These are phyloP conservation scores for Nakazawaea siamensis DNA, from an alignment of 805 yeast species.

Conservation along the genomic window DNA sequence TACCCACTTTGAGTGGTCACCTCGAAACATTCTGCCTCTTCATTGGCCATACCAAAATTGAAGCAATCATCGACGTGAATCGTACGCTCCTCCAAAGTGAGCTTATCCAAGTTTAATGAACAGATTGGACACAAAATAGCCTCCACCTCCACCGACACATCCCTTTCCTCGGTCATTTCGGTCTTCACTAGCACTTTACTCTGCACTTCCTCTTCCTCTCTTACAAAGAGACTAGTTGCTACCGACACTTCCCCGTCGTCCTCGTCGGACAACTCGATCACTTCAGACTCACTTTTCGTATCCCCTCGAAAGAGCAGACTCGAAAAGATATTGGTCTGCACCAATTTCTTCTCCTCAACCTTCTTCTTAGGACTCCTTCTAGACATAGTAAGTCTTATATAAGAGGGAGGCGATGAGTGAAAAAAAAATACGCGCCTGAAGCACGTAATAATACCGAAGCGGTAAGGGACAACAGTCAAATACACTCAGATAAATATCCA, in stretches of 20 bases:
- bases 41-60: conserved; percentile 12
- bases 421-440: no score
- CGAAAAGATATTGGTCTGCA: conserved; percentile 1
- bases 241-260: conserved; percentile 7
- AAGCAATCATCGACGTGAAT: conserved; percentile 52
- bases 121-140: conserved; percentile 46
- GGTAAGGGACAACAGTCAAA: neutral
- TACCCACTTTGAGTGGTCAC: conserved; percentile 15
- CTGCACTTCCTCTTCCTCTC: neutral
- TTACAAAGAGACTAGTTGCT: no score
- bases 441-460: neutral
- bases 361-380: neutral
- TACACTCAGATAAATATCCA: no score
- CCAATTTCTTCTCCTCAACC: neutral
- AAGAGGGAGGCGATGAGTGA: no score
- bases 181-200: neutral
- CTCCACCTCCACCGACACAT: no score
- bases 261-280: conserved; percentile 4
- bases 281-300: neutral
- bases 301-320: conserved; percentile 1
- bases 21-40: conserved; percentile 3
- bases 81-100: conserved; percentile 34
- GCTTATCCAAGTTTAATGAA: conserved; percentile 24
- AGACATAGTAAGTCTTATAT: no score
- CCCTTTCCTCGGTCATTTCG: no score